Evolutionary conservation across 1,284 basidiomycete species (phyloP), one percentile per base, ranked within the genome.

Genomic region (Cutaneotrichosporon cyanovorans): DNA sequence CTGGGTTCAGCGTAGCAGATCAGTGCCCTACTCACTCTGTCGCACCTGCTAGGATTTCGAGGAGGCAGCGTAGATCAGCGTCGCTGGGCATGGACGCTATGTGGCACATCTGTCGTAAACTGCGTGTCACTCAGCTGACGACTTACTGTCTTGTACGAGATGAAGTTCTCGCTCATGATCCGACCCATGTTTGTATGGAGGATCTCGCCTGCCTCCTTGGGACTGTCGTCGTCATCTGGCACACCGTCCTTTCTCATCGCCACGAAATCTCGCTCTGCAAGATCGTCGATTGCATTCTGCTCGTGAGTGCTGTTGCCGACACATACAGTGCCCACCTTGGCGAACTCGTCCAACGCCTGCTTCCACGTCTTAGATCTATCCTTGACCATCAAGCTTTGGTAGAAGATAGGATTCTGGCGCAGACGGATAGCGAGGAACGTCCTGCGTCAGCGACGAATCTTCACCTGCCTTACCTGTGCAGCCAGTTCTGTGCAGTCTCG

Each of bases 341-440:
- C 81, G 55, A 89, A 77, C 22, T 81, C 77, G 42, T 87, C 83
- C 5, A 90, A 76, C 78, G 84, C 86, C 5, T 80, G 77, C 58
- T 83, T 51, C 65, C 65, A 69, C 4, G 56, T 51, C 32, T 60
- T 53, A 7, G 46, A 25, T 5, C 49, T 54, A 39, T 50, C 50
- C 36, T 46, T 72, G 66, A n/a, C 75, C 72, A 32, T 72, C 12
- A 47, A 40, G 12, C 48, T 45, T 6, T 79, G 74, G 62, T 96
- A 96, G 61, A 84, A 78, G 6, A 65, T 61, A 0, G 89, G 86
- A 60, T 95, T 93, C 65, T 82, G 82, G 58, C 81, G 79, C 45
- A 96, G 81, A 11, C 91, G 78, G 42, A 84, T 82, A 62, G 80
- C 90, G 9, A 95, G 72, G 67, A 93, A 93, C 0, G 89, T 85